Conservation (phyloP, 2,329 filamentous ascomycete species). For the Fusarium sp. region DNA sequence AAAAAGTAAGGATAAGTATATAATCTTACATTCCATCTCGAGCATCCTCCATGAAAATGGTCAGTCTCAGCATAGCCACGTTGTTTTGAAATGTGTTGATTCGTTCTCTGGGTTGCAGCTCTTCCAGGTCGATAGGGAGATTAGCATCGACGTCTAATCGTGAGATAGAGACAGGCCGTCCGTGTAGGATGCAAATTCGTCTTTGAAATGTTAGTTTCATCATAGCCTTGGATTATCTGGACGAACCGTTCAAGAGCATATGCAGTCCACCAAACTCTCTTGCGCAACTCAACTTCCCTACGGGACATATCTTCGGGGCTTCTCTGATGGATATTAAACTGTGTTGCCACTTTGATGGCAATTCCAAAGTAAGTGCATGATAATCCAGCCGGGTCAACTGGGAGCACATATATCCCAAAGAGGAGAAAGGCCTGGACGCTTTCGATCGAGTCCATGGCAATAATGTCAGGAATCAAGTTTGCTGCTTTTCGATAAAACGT, state of each 20-base stretch:
- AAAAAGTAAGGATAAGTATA: not conserved
- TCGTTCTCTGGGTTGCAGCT: slow-evolving; percentile 28
- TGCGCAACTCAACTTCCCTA: slow-evolving; percentile 28
- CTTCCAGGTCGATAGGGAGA: slow-evolving; percentile 27
- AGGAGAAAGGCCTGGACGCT: slow-evolving; percentile 43
- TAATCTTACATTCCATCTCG: slow-evolving; percentile 36
- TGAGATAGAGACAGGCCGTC: slow-evolving; percentile 39
- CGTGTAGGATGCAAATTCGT: slow-evolving; percentile 39
- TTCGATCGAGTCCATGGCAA: slow-evolving; percentile 32
- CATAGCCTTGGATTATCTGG: not conserved
- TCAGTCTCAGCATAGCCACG: slow-evolving; percentile 33
- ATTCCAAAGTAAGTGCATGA: slow-evolving; percentile 46
- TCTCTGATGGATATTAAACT: slow-evolving; percentile 32
- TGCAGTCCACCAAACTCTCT: slow-evolving; percentile 46
- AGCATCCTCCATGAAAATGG: slow-evolving; percentile 42
- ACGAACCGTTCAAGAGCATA: slow-evolving; percentile 40
- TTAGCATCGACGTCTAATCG: slow-evolving; percentile 25
- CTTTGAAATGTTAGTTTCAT: slow-evolving; percentile 22
- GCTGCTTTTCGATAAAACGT: slow-evolving; percentile 36
- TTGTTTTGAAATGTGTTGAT: slow-evolving; percentile 41
- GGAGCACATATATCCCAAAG: slow-evolving; percentile 39
- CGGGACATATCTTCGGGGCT: not conserved
- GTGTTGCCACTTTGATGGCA: slow-evolving; percentile 40
- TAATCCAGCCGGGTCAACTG: slow-evolving; percentile 38
- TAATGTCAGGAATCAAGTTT: slow-evolving; percentile 31